Evolutionary conservation across 371 early-diverging fungal genomes (phyloP), one percentile per base, ranked within the genome.

Genomic region (Mortierella sp.): DNA sequence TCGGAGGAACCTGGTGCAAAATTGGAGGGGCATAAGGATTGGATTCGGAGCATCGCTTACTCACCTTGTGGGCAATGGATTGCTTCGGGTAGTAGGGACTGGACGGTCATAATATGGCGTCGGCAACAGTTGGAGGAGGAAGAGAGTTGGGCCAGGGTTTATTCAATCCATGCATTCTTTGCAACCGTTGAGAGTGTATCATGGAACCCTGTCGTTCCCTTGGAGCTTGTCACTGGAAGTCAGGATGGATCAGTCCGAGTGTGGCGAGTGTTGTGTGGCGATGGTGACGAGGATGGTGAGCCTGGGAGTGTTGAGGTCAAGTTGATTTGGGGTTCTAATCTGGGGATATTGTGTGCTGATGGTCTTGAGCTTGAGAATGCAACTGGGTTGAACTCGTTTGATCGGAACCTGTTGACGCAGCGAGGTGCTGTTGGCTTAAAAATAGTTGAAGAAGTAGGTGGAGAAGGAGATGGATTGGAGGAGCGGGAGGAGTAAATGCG

Each of bases 141-240:
- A 13, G 58, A 58, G 58, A 63, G 19, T 7, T 58, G 58, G 58
- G 9, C 58, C 3, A 26, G 58, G 13, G 58, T 58, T 13, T 58
- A n/a, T 3, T 11, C 28, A 0, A 13, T 63, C 6, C 34, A 7
- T 34, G 34, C 16, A 16, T 63, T 34, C 63, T 28, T 60, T 34
- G 34, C 2, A 2, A 0, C 3, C 0, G 16, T 63, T 6, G 1
- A 0, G 1, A 14, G 28, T 0, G 7, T 63, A 1, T 13, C 34
- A 16, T 63, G 63, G 63, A 63, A 6, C 28, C 63, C 63, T 3
- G 14, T 7, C 0, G 63, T 34, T 28, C 34, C 63, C 0, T 16
- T 34, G 34, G 63, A 63, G 19, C 31, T 63, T 14, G 63, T 63
- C 31, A 34, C 34, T 5, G 63, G 5, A 0, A 6, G 63, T 7